Percentiles rank a stretch among this genome's conserved stretches.
Conservation (phyloP, 345 rosid species). For the Reutealis trisperma region DNA sequence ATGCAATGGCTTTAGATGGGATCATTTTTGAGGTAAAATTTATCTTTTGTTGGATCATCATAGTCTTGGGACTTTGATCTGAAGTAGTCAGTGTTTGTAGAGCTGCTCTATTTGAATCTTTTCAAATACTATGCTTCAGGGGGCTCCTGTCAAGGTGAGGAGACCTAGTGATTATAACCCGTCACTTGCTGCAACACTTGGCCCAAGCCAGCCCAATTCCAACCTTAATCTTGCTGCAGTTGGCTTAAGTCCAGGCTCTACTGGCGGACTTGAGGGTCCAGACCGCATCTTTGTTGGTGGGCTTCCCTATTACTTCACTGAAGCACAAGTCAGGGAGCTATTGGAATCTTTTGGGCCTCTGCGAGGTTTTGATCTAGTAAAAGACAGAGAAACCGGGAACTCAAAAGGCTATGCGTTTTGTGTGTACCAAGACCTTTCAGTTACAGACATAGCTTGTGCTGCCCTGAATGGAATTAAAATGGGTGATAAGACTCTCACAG, state of each 20-base stretch:
- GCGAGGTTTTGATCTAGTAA: slow-evolving; percentile 90
- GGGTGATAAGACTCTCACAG: slow-evolving; percentile 98
- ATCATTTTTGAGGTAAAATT: slow-evolving; percentile 79
- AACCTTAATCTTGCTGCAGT: slow-evolving; percentile 91
- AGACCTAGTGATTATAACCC: slow-evolving; percentile 98
- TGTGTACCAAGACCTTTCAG: slow-evolving; percentile 89
- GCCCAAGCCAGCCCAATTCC: slow-evolving; percentile 98
- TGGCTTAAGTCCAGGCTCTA: slow-evolving; percentile 81
- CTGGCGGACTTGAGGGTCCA: slow-evolving; percentile 98
- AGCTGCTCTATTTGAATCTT: background rate
- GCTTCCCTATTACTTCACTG: slow-evolving; percentile 90
- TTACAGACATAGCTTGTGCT: slow-evolving; percentile 95
- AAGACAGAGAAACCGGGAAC: slow-evolving; percentile 91
- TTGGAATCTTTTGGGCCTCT: slow-evolving; percentile 91
- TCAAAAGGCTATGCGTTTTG: slow-evolving; percentile 95
- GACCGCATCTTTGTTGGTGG: slow-evolving; percentile 98
- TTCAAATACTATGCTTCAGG: slow-evolving; percentile 26
- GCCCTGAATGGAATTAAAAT: slow-evolving; percentile 95
- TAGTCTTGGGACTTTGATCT: background rate
- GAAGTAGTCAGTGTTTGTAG: background rate
- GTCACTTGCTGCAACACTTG: slow-evolving; percentile 91
- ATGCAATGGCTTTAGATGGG: slow-evolving; percentile 99
- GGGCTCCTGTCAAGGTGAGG: slow-evolving; percentile 98
- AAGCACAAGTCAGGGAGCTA: slow-evolving; percentile 83
- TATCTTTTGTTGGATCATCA: background rate